A percentile compares a stretch with the other conserved stretches of the same genome.
Conservation (phyloP, 352 stramenopile genomes). For the Phytopythium chamaehyphon region DNA sequence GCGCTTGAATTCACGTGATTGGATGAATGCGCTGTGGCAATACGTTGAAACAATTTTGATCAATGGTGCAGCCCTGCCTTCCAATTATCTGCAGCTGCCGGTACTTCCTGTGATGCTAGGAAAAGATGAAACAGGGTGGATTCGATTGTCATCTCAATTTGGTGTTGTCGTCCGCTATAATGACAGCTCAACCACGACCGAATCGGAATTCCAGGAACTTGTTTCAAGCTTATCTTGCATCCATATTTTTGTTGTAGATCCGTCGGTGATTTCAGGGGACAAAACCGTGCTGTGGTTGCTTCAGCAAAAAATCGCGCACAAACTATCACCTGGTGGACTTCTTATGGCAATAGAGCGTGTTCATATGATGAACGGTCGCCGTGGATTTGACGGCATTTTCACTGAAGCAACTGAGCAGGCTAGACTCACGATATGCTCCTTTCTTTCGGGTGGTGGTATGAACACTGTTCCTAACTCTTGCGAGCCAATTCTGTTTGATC, state of each 20-base stretch:
- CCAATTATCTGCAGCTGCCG: conserved; percentile 34
- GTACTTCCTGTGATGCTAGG: conserved; percentile 31
- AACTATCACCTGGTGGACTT: conserved; percentile 40
- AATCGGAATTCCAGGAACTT: conserved; percentile 14
- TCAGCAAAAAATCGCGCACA: conserved; percentile 32
- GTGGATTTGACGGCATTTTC: conserved; percentile 42
- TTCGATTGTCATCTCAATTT: conserved; percentile 22
- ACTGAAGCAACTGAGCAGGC: conserved; percentile 16
- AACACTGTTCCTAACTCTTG: conserved; percentile 29
- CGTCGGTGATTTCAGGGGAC: conserved; percentile 31
- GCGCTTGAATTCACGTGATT: conserved; percentile 21
- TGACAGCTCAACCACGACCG: conserved; percentile 8
- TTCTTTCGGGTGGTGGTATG: conserved; percentile 34
- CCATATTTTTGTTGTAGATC: conserved; percentile 44
- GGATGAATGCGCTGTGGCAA: conserved; percentile 43
- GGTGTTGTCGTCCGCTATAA: conserved; percentile 31
- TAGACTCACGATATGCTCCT: conserved; percentile 32
- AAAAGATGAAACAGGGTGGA: conserved; percentile 20
- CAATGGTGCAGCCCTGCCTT: conserved; percentile 17
- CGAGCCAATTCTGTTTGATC: conserved; percentile 33
- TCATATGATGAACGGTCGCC: conserved; percentile 21
- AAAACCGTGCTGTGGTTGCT: conserved; percentile 43
- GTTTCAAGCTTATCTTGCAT: conserved; percentile 27
- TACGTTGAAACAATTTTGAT: conserved; percentile 41
- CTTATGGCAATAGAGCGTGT: conserved; percentile 30